These are phyloP conservation scores for Meyerozyma elateridarum DNA, from an alignment of 1,139 yeast species.

Conservation along the genomic window DNA sequence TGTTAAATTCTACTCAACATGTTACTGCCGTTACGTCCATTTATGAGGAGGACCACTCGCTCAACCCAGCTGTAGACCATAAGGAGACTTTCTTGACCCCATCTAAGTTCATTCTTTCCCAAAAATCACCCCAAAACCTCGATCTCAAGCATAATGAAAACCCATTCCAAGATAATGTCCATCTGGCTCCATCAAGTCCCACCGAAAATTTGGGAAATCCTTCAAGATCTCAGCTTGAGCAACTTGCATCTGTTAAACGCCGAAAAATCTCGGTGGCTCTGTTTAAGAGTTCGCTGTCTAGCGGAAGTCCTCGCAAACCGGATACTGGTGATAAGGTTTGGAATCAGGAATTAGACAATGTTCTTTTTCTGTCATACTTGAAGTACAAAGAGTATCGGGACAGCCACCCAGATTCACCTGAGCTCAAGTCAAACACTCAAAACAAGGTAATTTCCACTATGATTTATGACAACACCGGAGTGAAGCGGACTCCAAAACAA, in stretches of 20 bases:
- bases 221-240: constrained; percentile 35
- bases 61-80: constrained; percentile 5
- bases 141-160: background rate
- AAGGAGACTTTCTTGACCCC: constrained; percentile 29
- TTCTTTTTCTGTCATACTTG: constrained; percentile 30
- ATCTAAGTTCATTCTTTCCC: constrained; percentile 17
- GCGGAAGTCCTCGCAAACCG: constrained; percentile 1
- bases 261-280: background rate
- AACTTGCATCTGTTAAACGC: constrained; percentile 29
- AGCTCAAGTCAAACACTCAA: constrained; percentile 19
- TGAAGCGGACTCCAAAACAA: constrained; percentile 36
- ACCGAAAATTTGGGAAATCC: constrained; percentile 18
- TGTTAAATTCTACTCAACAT: constrained; percentile 6
- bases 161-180: constrained; percentile 1
- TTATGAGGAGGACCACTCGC: constrained; percentile 20
- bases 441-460: constrained; percentile 40
- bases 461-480: constrained; percentile 36
- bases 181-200: background rate
- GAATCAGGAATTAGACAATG: constrained; percentile 35
- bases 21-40: constrained; percentile 26
- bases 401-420: constrained; percentile 14
- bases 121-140: background rate
- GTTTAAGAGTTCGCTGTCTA: background rate
- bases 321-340: constrained; percentile 25
- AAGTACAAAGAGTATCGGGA: constrained; percentile 34